Evolutionary conservation across 352 stramenopile genomes (phyloP), one percentile per base, ranked within the genome.

Genomic region (Phytophthora quininea): DNA sequence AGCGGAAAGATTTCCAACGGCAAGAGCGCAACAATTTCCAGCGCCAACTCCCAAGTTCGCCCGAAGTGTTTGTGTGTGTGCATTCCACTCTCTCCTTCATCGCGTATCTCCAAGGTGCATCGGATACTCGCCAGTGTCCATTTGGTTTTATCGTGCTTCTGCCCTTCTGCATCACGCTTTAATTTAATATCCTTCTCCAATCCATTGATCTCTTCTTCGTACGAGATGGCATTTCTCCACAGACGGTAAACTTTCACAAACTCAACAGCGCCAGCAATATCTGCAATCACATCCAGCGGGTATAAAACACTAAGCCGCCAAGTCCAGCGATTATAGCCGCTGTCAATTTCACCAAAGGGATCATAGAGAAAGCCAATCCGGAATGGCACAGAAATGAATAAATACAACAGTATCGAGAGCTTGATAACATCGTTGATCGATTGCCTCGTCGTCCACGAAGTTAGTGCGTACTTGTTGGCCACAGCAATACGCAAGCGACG

Each of bases 141-240:
- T 46, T 77, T 67, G 4, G 64, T 31, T 43, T 79, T 38, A 12
- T 29, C 57, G 40, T 55, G 43, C 30, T 31, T 51, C n/a, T 71
- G 62, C 46, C 30, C 58, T 64, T 77, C 56, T 4, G 68, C 46
- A 29, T 78, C 74, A 53, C 78, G 74, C 19, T 64, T 71, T 40
- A 89, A 54, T 37, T 88, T 89, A 46, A 79, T 82, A 31, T 76
- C 73, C n/a, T 85, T 30, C 42, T 89, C 80, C n/a, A 86, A 86
- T 32, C 69, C 75, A 1, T 82, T 71, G 0, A 67, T 77, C 10
- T 73, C 54, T 0, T 74, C 71, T 15, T 86, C 57, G n/a, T 80
- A 68, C 6, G 80, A 81, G 52, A 86, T 77, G 4, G 66, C 65
- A 53, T 89, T 79, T 38, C 58, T 60, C 67, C 73, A 84, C 31